Evolutionary conservation across 371 early-diverging fungal genomes (phyloP), one percentile per base, ranked within the genome.

Genomic region (Mucor velutinosus): DNA sequence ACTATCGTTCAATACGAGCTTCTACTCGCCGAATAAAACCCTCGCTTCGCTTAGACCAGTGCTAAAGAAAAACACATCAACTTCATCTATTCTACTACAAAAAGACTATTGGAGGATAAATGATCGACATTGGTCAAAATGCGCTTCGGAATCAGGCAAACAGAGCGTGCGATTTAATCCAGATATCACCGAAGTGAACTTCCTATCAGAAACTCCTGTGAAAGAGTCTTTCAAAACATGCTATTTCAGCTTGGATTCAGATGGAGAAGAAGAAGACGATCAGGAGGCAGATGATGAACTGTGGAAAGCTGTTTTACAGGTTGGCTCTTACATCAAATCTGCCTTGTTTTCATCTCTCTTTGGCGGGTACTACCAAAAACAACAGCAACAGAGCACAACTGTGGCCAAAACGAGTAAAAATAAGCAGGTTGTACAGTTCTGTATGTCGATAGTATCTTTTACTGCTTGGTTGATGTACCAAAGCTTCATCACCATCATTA

Each of bases 61-160:
- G 29, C 51, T 66, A 37, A 60, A 70, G 29, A 70, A 60, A 39
- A 43, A 21, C 1, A 45, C 21, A n/a, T 53, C 47, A 10, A 21
- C 53, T 23, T 7, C 64, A 17, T 35, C 35, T 6, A 25, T 33
- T 27, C 10, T 63, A 6, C 12, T 63, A 39, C 64, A 63, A 55
- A 63, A 37, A 55, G 64, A 63, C 5, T 63, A 63, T 27, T 63
- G 64, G 64, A 53, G 53, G 23, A 63, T 27, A 10, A 63, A 62
- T 32, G 51, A 56, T 23, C 66, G 71, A 21, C 62, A 55, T 27
- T 70, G 71, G 71, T 70, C 71, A 0, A 70, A 65, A 58, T 62
- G 62, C 27, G 71, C 33, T 11, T 70, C 71, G n/a, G 71, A 70
- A 49, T 65, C 71, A 37, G 71, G 71, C 35, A 66, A 71, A 55